These are phyloP conservation scores for Halenospora varia DNA, from an alignment of 495 filamentous ascomycete species.

Conservation along the genomic window DNA sequence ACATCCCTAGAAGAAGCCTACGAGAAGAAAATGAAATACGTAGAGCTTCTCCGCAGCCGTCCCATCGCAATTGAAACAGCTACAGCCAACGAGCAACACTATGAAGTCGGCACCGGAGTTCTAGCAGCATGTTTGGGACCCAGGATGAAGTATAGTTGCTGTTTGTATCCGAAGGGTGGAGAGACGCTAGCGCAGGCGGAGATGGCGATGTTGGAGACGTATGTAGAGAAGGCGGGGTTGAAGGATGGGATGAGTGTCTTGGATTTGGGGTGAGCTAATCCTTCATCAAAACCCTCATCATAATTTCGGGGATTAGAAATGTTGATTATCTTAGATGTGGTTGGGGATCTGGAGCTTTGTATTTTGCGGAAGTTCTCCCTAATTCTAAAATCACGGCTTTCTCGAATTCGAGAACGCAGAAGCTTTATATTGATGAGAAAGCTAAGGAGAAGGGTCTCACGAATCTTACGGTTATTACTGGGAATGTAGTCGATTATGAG, in stretches of 20 bases:
- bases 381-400: constrained; percentile 56
- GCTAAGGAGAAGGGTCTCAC: constrained; percentile 47
- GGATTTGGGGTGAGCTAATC: constrained; percentile 59
- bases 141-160: constrained; percentile 57
- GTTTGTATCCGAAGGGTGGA: constrained; percentile 50
- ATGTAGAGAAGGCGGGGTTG: constrained; percentile 51
- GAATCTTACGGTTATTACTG: constrained; percentile 58
- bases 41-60: constrained; percentile 45
- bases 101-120: constrained; percentile 60
- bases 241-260: constrained; percentile 55
- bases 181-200: constrained; percentile 60
- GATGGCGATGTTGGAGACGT: constrained; percentile 56
- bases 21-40: constrained; percentile 52
- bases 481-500: constrained; percentile 55
- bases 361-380: constrained; percentile 56
- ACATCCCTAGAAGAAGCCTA: constrained; percentile 42
- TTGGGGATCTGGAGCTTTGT: constrained; percentile 60
- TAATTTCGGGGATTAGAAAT: too few relatives aligned
- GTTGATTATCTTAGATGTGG: too few relatives aligned
- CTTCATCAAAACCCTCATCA: too few relatives aligned
- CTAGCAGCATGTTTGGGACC: constrained; percentile 52
- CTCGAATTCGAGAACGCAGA: constrained; percentile 61
- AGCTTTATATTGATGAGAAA: constrained; percentile 54
- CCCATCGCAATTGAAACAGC: constrained; percentile 61
- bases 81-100: constrained; percentile 60